These are phyloP conservation scores for Arabidopsis arenosa DNA, from an alignment of 345 rosid species.

Conservation along the genomic window DNA sequence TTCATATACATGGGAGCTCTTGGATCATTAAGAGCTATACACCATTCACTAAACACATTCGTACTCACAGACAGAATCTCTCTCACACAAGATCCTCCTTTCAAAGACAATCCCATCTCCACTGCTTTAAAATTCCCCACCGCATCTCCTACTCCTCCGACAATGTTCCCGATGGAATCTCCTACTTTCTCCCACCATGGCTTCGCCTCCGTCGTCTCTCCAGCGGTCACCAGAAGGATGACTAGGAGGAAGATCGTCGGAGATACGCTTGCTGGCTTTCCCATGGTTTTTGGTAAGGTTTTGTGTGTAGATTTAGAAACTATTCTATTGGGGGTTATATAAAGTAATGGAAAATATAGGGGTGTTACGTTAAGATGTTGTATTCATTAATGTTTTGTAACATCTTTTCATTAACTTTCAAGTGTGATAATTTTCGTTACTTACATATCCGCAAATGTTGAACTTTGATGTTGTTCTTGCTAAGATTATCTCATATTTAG, in stretches of 20 bases:
- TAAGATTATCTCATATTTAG: not conserved
- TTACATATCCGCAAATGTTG: not conserved
- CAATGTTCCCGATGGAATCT: too few species aligned
- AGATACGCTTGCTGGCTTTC: slow-evolving; percentile 3
- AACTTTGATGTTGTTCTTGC: not conserved
- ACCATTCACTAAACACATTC: not conserved
- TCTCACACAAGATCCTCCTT: slow-evolving; percentile 16
- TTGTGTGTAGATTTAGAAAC: not conserved
- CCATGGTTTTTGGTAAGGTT: slow-evolving; percentile 17
- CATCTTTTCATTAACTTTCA: slow-evolving; percentile 1
- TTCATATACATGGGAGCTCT: slow-evolving; percentile 24
- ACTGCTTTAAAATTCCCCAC: slow-evolving; percentile 12
- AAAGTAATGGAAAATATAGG: not conserved
- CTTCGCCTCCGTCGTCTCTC: slow-evolving; percentile 16
- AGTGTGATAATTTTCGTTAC: not conserved
- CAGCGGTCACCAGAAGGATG: not conserved
- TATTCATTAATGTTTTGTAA: not conserved
- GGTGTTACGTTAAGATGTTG: not conserved
- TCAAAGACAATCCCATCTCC: slow-evolving; percentile 14
- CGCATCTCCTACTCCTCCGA: not conserved
- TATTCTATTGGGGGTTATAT: not conserved
- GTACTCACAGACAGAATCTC: not conserved
- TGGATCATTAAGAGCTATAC: slow-evolving; percentile 29
- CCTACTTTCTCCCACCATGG: slow-evolving; percentile 26
- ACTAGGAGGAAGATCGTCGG: slow-evolving; percentile 20